Evolutionary conservation across 1,284 basidiomycete species (phyloP).

Genomic region (Heterobasidion irregulare): DNA sequence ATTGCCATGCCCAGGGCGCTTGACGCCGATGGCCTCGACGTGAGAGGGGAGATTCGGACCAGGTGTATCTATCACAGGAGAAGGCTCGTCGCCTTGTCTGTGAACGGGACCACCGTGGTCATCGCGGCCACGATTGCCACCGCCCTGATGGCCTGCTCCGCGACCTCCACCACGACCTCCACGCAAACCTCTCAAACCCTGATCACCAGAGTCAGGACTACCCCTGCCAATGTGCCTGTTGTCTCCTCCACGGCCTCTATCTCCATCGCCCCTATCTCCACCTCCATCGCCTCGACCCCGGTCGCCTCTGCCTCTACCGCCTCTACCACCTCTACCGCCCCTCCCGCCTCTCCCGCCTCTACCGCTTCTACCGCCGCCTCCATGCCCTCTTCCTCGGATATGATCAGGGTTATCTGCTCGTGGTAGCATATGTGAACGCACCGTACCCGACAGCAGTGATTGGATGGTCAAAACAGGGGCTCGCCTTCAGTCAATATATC

Average conservation of each 20-base stretch:
- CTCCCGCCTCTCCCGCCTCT: neutral
- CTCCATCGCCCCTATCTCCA: neutral
- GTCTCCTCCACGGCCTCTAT: neutral
- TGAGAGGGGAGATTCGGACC: conserved; percentile 23
- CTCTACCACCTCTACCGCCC: neutral
- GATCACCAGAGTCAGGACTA: no score
- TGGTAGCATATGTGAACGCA: no score
- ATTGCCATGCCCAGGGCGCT: conserved; percentile 51
- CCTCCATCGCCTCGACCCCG: neutral
- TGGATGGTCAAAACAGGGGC: no score
- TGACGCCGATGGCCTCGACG: conserved; percentile 52
- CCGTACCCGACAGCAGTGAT: no score
- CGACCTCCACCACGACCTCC: neutral
- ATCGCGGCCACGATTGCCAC: neutral
- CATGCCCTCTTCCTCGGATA: neutral
- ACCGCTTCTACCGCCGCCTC: neutral
- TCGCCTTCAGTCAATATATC: no score
- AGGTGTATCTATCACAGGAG: neutral
- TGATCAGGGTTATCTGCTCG: no score
- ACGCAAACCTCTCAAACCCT: neutral
- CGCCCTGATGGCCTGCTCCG: neutral
- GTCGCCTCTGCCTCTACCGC: neutral
- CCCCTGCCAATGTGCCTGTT: no score
- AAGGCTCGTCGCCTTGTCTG: neutral
- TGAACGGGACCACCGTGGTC: neutral